A percentile compares a stretch with the other conserved stretches of the same genome.
Conservation (phyloP, 129 eudicot genomes). For the Helichrysum umbraculigerum region DNA sequence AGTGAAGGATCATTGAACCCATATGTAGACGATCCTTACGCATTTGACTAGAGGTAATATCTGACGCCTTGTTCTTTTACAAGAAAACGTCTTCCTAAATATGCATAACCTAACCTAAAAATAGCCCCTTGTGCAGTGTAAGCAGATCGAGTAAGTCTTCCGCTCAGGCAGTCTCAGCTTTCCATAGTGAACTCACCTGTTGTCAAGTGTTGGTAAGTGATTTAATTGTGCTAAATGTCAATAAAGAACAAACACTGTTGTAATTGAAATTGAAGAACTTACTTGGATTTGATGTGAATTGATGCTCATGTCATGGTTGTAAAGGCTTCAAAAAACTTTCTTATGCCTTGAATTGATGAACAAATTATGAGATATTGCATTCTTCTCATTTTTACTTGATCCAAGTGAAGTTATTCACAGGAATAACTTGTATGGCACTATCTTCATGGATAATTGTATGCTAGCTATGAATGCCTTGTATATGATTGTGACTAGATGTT, state of each 20-base stretch:
- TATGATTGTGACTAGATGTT: too few species aligned
- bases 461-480: too few species aligned
- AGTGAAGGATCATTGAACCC: conserved; percentile 96
- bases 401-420: too few species aligned
- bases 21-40: conserved; percentile 91
- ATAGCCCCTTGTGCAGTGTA: conserved; percentile 1
- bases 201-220: conserved; percentile 5
- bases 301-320: not conserved
- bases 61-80: conserved; percentile 10
- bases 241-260: not conserved
- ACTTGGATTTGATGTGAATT: not conserved
- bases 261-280: not conserved
- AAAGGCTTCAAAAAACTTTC: not conserved
- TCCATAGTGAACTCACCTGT: not conserved
- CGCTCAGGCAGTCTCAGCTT: not conserved
- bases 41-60: conserved; percentile 79
- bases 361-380: not conserved
- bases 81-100: conserved; percentile 11
- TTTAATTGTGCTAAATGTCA: not conserved
- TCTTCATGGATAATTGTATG: too few species aligned
- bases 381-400: not conserved
- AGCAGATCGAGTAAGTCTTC: not conserved
- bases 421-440: too few species aligned
- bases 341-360: not conserved
- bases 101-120: not conserved